Conservation (phyloP, 441 rosid species). For the Macaranga tanarius region DNA sequence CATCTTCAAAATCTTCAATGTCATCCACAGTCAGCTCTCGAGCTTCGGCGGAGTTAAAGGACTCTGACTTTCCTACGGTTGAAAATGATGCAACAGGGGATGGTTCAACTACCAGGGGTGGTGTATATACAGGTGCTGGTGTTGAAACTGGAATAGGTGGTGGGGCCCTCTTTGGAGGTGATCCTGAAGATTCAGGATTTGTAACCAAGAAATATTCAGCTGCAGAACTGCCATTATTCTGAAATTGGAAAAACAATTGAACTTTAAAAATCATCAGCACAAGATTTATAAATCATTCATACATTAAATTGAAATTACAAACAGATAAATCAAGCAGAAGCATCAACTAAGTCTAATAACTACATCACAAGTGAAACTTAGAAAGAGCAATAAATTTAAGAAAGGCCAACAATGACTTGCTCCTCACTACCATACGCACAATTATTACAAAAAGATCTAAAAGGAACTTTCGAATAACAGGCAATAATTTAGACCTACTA, state of each 20-base stretch:
- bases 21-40: constrained; percentile 96
- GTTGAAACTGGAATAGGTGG: constrained; percentile 56
- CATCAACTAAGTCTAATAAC: background rate
- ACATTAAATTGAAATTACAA: background rate
- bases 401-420: too few relatives aligned
- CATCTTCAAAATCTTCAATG: constrained; percentile 93
- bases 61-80: constrained; percentile 58
- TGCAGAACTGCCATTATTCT: constrained; percentile 63
- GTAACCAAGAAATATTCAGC: constrained; percentile 94
- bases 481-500: background rate
- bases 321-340: background rate
- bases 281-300: background rate
- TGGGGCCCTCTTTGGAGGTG: constrained; percentile 91
- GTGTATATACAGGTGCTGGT: constrained; percentile 46
- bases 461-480: background rate
- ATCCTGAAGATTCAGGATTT: constrained; percentile 74
- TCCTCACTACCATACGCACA: background rate
- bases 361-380: background rate
- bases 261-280: constrained; percentile 1
- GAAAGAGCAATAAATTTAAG: background rate
- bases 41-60: constrained; percentile 63
- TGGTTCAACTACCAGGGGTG: constrained; percentile 50
- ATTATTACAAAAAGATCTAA: background rate
- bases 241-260: constrained; percentile 27
- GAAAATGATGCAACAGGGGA: constrained; percentile 55